Conservation (phyloP, 1,284 basidiomycete species). For the Rhodotorula sp. region DNA sequence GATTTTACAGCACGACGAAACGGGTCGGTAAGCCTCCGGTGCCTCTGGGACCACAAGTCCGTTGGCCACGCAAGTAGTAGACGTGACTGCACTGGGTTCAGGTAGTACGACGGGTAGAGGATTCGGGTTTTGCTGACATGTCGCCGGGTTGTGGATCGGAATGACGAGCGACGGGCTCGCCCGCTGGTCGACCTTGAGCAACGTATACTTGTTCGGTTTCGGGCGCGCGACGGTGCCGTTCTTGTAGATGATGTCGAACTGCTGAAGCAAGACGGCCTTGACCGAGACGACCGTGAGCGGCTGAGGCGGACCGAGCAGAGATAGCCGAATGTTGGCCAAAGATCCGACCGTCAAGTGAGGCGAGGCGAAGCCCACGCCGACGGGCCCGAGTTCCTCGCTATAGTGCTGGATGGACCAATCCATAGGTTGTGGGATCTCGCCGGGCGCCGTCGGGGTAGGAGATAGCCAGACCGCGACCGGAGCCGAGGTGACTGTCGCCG, state of each 20-base stretch:
- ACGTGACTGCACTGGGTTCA: not conserved
- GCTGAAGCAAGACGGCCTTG: slow-evolving; percentile 18
- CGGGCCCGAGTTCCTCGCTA: slow-evolving; percentile 30
- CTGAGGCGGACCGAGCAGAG: slow-evolving; percentile 22
- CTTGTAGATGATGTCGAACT: slow-evolving; percentile 20
- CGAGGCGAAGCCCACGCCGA: slow-evolving; percentile 30
- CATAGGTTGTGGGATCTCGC: slow-evolving; percentile 26
- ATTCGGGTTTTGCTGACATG: not conserved
- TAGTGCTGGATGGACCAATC: slow-evolving; percentile 30
- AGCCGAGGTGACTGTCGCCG: not conserved
- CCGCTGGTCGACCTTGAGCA: slow-evolving; percentile 24
- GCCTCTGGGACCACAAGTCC: not conserved
- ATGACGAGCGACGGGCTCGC: slow-evolving; percentile 11
- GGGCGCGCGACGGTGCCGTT: slow-evolving; percentile 13
- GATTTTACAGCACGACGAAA: slow-evolving; percentile 2
- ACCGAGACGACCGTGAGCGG: slow-evolving; percentile 19
- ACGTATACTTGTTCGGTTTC: not conserved
- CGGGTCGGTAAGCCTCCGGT: not conserved
- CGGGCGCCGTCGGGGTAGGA: slow-evolving; percentile 22
- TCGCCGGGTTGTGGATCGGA: slow-evolving; percentile 8
- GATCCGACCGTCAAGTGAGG: slow-evolving; percentile 36
- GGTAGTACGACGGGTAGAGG: not conserved
- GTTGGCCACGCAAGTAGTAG: not conserved
- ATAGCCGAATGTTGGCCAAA: slow-evolving; percentile 23
- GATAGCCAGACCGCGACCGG: slow-evolving; percentile 24